Evolutionary conservation across 345 rosid species (phyloP), one percentile per base, ranked within the genome.

Genomic region (Lepidium aucheri): DNA sequence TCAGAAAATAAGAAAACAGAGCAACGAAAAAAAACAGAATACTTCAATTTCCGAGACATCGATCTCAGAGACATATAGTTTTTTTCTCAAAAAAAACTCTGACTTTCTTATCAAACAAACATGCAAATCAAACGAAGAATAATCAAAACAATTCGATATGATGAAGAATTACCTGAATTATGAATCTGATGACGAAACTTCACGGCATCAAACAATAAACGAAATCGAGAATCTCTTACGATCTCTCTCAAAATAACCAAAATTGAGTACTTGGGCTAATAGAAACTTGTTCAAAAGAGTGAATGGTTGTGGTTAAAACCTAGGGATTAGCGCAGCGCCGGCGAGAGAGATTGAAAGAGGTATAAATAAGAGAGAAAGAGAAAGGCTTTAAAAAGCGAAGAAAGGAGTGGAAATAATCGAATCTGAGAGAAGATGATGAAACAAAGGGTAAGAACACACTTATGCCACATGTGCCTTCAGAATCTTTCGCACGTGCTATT

Each of bases 311-410:
- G 11, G 38, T 36, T 5, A 47, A 71, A 63, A 28, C 58, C 53
- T 51, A 60, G 77, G 63, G 72, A 73, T 73, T 73, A 13, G 34
- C 77, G 57, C n/a, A 20, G 79, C 80, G 81, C 80, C 74, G 81
- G 83, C 81, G 55, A 53, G 65, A 66, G 64, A 36, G 68, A 66
- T 38, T 39, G 69, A 68, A n/a, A 51, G 65, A 41, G 24, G 51
- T 40, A 58, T 62, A 68, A 63, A 69, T 58, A 55, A 5, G 52
- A 16, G 59, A 55, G 36, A 57, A 32, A 22, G 54, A 58, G 10
- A 55, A 40, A 41, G 64, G 68, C 47, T 13, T 26, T 28, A 28
- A 51, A 67, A 72, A 66, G 54, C 30, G 13, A 65, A 26, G 44
- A 40, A 41, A 56, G 70, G 16, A 50, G 69, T 69, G 74, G 78